phyloP scores from a whole-genome alignment of 164 flowering plant species.

The Berberis vulgaris region DNA sequence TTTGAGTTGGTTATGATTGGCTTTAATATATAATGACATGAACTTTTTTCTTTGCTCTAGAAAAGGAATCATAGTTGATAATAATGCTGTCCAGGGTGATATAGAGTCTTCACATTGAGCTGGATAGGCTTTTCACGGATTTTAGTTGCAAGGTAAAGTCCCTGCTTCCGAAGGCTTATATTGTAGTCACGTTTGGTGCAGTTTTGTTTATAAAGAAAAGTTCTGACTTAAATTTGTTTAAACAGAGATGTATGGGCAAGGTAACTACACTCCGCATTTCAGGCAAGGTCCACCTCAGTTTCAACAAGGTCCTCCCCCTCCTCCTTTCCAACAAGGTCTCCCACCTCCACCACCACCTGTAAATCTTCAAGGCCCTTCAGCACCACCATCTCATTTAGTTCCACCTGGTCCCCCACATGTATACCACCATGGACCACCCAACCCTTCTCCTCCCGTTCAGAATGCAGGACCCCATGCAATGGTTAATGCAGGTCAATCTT shows the following conservation, averaged over 20 bases:
- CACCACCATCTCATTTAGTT: constrained; percentile 10
- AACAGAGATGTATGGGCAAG: constrained; percentile 41
- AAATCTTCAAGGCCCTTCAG: constrained; percentile 8
- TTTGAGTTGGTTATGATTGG: no score
- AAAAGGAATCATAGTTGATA: no score
- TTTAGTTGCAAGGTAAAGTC: no score
- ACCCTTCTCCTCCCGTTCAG: constrained; percentile 14
- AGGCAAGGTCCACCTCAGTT: constrained; percentile 22
- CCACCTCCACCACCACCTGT: constrained; percentile 8
- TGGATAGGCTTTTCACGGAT: no score
- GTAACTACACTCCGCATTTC: constrained; percentile 33
- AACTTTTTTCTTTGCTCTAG: no score
- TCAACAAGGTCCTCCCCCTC: constrained; percentile 7
- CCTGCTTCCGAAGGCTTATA: no score
- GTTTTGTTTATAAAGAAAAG: no score
- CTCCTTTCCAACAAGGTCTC: constrained; percentile 18
- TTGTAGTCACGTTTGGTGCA: no score
- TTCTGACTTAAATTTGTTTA: not conserved
- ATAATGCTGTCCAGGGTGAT: no score
- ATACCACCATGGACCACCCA: constrained; percentile 15
- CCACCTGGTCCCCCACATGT: constrained; percentile 15
- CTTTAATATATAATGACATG: no score
- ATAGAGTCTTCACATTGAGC: no score
- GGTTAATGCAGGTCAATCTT: constrained; percentile 24
- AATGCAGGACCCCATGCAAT: constrained; percentile 17